Evolutionary conservation across 2,329 filamentous ascomycete genomes (phyloP).

Genomic region (Trichoderma koningiopsis): DNA sequence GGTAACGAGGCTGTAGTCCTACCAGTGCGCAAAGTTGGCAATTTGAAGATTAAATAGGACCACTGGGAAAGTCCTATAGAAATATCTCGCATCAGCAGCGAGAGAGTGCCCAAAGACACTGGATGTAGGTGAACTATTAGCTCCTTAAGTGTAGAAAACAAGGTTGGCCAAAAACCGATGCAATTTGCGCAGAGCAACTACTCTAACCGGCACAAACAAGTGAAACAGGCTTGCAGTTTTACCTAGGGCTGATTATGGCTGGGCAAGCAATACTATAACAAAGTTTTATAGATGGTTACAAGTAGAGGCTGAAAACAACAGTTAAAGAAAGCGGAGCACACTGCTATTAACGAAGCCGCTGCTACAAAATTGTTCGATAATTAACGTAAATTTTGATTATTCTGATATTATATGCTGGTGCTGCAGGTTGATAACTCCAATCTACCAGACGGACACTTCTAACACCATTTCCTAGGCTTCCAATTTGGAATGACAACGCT

Average conservation of each 20-base stretch:
- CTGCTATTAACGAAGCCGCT: background rate
- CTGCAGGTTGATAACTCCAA: background rate
- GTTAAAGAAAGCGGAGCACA: too few species aligned
- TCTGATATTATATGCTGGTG: background rate
- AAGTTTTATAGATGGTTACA: too few species aligned
- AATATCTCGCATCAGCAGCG: background rate
- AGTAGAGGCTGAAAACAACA: too few species aligned
- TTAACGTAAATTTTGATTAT: background rate
- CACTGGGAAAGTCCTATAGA: background rate
- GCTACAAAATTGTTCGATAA: background rate
- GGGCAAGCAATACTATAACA: too few species aligned
- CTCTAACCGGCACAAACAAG: too few species aligned
- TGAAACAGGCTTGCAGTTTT: too few species aligned
- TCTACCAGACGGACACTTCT: background rate
- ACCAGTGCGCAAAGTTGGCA: background rate
- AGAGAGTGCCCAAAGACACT: background rate
- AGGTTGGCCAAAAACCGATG: too few species aligned
- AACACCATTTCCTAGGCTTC: conserved; percentile 26
- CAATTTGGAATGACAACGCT: conserved; percentile 27
- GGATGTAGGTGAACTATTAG: background rate
- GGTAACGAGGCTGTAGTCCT: background rate
- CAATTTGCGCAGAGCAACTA: too few species aligned
- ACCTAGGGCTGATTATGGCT: too few species aligned
- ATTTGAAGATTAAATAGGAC: background rate
- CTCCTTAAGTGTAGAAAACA: too few species aligned